These are phyloP conservation scores for Ophiocordyceps sinensis DNA, from an alignment of 2,329 filamentous ascomycete genomes.

Conservation along the genomic window DNA sequence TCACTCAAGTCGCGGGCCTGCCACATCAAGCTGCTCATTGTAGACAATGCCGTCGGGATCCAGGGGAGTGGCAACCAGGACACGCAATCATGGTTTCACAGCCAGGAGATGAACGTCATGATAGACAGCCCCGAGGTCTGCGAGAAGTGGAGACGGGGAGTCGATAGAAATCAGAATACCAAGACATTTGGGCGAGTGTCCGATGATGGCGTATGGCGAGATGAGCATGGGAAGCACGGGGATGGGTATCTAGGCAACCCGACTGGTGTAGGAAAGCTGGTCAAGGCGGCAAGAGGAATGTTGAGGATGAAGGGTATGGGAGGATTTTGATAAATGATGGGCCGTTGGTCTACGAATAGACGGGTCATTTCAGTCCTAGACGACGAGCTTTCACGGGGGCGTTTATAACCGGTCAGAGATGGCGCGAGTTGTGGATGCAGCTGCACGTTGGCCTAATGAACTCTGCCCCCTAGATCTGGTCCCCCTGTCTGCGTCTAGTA, in stretches of 20 bases:
- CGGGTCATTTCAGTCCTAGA: no score
- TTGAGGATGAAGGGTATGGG: not conserved
- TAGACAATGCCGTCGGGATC: constrained; percentile 53
- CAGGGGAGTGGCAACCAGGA: constrained; percentile 70
- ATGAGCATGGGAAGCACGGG: not conserved
- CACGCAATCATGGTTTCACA: constrained; percentile 67
- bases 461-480: no score
- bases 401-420: no score
- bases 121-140: constrained; percentile 51
- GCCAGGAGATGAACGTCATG: constrained; percentile 65
- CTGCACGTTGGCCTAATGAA: no score
- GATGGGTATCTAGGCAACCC: not conserved
- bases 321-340: not conserved
- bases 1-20: constrained; percentile 51
- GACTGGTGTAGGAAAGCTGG: not conserved
- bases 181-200: not conserved
- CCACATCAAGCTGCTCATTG: constrained; percentile 66
- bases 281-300: not conserved
- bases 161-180: not conserved
- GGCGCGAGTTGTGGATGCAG: no score
- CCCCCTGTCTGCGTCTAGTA: no score
- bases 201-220: not conserved
- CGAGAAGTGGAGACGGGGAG: constrained; percentile 20
- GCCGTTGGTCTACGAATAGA: no score
- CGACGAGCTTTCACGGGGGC: no score